Percentiles rank a stretch among this genome's conserved stretches.
Evolutionary conservation across 257 asterid genomes (phyloP).

Genomic region (Capsicum pubescens): DNA sequence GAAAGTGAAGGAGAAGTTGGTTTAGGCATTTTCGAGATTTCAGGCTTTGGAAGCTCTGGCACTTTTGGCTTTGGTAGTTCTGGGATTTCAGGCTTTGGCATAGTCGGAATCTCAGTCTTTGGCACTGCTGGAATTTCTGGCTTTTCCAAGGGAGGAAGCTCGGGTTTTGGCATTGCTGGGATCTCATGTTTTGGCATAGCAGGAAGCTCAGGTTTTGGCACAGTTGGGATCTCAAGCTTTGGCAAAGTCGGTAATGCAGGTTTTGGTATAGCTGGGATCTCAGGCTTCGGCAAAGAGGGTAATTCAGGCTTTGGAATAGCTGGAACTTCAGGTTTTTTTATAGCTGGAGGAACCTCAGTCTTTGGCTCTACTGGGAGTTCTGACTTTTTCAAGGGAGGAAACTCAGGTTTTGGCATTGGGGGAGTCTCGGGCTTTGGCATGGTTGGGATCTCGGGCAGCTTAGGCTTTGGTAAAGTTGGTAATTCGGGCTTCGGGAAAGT

Average conservation of each 20-base stretch:
- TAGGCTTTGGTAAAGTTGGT: constrained; percentile 1
- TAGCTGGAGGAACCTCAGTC: not conserved
- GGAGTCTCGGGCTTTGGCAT: not conserved
- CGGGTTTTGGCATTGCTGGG: constrained; percentile 2
- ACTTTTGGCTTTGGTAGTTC: not conserved
- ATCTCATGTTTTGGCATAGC: not conserved
- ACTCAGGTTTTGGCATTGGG: constrained; percentile 5
- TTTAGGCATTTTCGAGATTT: not conserved
- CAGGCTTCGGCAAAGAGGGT: constrained; percentile 12
- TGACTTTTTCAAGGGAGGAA: not conserved
- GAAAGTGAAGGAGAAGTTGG: not conserved
- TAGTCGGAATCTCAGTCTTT: not conserved
- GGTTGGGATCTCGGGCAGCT: not conserved
- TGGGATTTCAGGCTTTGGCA: constrained; percentile 30
- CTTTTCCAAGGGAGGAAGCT: not conserved
- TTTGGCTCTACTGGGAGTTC: not conserved
- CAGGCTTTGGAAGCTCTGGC: constrained; percentile 33
- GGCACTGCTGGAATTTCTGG: constrained; percentile 26
- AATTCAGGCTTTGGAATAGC: not conserved
- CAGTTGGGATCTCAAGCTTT: not conserved
- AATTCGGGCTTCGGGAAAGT: not conserved
- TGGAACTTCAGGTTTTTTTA: constrained; percentile 30
- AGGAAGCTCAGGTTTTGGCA: constrained; percentile 24
- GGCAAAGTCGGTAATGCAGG: constrained; percentile 22
- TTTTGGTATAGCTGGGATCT: not conserved